Conservation (phyloP, 1,284 basidiomycete species). For the Coriolopsis trogii region DNA sequence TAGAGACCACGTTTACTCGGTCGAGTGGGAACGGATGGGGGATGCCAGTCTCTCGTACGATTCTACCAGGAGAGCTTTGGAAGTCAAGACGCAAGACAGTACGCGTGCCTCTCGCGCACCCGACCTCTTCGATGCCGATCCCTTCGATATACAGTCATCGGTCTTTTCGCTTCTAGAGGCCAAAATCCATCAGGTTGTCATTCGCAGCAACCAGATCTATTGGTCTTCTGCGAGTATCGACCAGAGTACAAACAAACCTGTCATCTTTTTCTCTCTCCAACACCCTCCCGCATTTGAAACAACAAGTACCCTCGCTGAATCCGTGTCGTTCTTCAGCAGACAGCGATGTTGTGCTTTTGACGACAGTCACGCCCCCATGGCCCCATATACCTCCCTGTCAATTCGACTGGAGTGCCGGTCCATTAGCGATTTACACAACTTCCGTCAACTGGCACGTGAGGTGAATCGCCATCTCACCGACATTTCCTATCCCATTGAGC, state of each 20-base stretch:
- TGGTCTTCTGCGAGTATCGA: constrained; percentile 39
- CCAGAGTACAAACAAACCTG: constrained; percentile 26
- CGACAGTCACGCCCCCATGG: constrained; percentile 31
- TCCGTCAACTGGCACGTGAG: constrained; percentile 39
- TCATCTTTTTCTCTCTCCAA: constrained; percentile 47
- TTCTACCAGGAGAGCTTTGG: constrained; percentile 49
- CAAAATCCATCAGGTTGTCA: constrained; percentile 38
- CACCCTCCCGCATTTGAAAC: constrained; percentile 49
- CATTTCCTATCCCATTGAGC: constrained; percentile 41
- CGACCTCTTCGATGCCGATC: neutral
- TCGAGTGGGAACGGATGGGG: constrained; percentile 53
- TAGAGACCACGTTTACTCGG: constrained; percentile 54
- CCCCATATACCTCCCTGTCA: constrained; percentile 50
- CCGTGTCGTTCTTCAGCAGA: constrained; percentile 25
- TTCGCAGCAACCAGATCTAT: constrained; percentile 48
- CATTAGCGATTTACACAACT: constrained; percentile 37
- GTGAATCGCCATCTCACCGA: constrained; percentile 40
- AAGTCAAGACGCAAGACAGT: neutral
- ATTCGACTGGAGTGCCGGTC: constrained; percentile 49
- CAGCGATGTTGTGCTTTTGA: constrained; percentile 29
- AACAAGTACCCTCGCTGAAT: too few relatives aligned
- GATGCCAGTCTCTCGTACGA: constrained; percentile 40
- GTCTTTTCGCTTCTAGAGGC: neutral
- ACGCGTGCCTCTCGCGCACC: too few relatives aligned
- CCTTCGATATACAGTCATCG: neutral